A percentile compares a stretch with the other conserved stretches of the same genome.
These are phyloP conservation scores for Lentinula boryana DNA, from an alignment of 768 basidiomycete species.

Conservation along the genomic window DNA sequence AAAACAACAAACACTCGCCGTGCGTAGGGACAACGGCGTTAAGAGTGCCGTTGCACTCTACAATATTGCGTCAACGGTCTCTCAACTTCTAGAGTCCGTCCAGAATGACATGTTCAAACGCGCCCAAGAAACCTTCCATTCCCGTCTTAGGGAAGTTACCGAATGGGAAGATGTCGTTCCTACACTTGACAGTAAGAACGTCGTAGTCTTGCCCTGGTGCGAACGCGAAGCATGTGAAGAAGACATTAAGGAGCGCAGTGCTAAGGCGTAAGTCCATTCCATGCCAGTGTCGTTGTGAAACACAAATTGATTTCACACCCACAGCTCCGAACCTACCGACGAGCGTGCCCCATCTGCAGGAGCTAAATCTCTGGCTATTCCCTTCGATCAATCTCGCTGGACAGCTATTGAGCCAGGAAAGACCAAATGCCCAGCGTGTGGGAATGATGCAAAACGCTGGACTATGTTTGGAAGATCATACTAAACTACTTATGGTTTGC, in stretches of 20 bases:
- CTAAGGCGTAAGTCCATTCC: slow-evolving; percentile 58
- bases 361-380: slow-evolving; percentile 95
- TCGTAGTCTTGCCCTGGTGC: slow-evolving; percentile 94
- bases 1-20: slow-evolving; percentile 74
- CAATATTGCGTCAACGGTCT: slow-evolving; percentile 42
- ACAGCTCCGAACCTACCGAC: slow-evolving; percentile 80
- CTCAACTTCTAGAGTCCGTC: slow-evolving; percentile 73
- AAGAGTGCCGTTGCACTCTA: slow-evolving; percentile 40
- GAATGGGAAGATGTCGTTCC: slow-evolving; percentile 94
- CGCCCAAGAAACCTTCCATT: slow-evolving; percentile 70
- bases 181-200: slow-evolving; percentile 79
- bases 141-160: slow-evolving; percentile 64
- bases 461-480: slow-evolving; percentile 94
- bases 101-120: slow-evolving; percentile 83
- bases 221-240: slow-evolving; percentile 91
- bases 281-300: slow-evolving; percentile 6
- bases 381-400: slow-evolving; percentile 87
- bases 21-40: slow-evolving; percentile 63
- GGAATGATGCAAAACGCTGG: slow-evolving; percentile 87
- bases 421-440: slow-evolving; percentile 89
- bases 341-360: slow-evolving; percentile 96
- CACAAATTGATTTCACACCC: slow-evolving; percentile 9
- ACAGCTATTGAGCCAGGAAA: slow-evolving; percentile 72
- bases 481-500: slow-evolving; percentile 24
- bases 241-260: slow-evolving; percentile 94